These are phyloP conservation scores for Salix udensis DNA, from an alignment of 345 rosid genomes.

Conservation along the genomic window DNA sequence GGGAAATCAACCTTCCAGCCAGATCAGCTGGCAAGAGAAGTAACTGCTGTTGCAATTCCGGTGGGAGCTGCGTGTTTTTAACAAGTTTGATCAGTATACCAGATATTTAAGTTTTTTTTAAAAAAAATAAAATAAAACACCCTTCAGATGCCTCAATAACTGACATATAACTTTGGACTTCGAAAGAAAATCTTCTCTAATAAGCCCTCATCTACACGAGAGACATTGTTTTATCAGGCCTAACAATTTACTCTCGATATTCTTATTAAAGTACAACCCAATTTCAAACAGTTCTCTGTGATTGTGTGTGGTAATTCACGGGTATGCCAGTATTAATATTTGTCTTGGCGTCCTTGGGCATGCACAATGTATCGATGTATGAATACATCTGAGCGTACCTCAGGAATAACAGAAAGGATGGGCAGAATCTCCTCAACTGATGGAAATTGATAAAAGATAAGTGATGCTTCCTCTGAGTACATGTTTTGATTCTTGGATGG, in stretches of 20 bases:
- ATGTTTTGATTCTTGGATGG: slow-evolving; percentile 27
- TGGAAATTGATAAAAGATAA: slow-evolving; percentile 40
- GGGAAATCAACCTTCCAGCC: slow-evolving; percentile 64
- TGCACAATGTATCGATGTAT: not conserved
- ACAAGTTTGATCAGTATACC: not conserved
- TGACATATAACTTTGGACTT: no score
- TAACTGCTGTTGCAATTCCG: slow-evolving; percentile 67
- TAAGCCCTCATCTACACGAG: no score
- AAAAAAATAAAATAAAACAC: no score
- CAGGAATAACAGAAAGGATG: slow-evolving; percentile 62
- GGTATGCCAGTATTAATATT: not conserved
- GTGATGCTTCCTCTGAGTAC: slow-evolving; percentile 37
- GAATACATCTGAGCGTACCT: slow-evolving; percentile 38
- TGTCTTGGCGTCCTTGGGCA: not conserved
- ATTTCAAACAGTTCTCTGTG: not conserved
- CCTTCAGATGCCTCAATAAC: no score
- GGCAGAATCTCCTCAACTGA: slow-evolving; percentile 63
- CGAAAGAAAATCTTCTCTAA: no score
- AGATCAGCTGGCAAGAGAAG: slow-evolving; percentile 74
- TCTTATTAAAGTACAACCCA: not conserved
- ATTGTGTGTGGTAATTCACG: not conserved
- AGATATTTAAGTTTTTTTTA: not conserved
- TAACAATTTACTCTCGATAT: no score
- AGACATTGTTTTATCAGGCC: no score
- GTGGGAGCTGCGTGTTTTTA: slow-evolving; percentile 54